Percentiles rank a stretch among this genome's conserved stretches.
These are phyloP conservation scores for Gonium pectorale DNA, from an alignment of 139 green algal genomes.

Conservation along the genomic window DNA sequence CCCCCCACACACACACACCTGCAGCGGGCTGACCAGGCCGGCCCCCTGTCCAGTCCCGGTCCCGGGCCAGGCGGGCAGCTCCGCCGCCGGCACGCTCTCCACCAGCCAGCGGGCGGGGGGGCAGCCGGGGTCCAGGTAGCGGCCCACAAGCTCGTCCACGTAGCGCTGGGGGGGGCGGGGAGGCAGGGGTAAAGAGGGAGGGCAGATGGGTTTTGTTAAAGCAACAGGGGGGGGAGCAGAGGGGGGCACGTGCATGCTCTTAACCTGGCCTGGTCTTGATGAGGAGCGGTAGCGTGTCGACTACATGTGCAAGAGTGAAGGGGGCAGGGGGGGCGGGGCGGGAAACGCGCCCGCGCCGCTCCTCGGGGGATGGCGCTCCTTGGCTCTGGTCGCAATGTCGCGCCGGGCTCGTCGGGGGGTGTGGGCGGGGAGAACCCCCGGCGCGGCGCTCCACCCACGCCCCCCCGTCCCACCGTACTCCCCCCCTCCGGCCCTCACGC, in stretches of 20 bases:
- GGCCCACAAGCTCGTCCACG: constrained; percentile 59
- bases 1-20: neutral
- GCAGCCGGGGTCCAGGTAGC: constrained; percentile 43
- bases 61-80: neutral
- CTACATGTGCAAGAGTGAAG: neutral
- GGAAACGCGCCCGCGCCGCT: no score
- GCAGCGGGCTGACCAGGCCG: constrained; percentile 27
- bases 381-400: no score
- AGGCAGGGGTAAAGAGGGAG: neutral
- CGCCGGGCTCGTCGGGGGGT: no score
- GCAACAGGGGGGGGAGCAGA: neutral
- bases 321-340: neutral
- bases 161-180: constrained; percentile 43
- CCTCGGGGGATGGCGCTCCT: no score
- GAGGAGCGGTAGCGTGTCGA: no score
- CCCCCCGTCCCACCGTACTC: no score
- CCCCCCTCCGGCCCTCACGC: no score
- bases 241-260: no score
- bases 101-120: constrained; percentile 37
- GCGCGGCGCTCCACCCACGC: no score
- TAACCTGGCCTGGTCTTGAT: no score
- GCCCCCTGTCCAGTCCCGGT: neutral
- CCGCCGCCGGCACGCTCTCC: neutral
- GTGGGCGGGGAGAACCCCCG: no score
- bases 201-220: neutral